These are phyloP conservation scores for Metschnikowia cerradonensis DNA, from an alignment of 805 yeast genomes.

Conservation along the genomic window DNA sequence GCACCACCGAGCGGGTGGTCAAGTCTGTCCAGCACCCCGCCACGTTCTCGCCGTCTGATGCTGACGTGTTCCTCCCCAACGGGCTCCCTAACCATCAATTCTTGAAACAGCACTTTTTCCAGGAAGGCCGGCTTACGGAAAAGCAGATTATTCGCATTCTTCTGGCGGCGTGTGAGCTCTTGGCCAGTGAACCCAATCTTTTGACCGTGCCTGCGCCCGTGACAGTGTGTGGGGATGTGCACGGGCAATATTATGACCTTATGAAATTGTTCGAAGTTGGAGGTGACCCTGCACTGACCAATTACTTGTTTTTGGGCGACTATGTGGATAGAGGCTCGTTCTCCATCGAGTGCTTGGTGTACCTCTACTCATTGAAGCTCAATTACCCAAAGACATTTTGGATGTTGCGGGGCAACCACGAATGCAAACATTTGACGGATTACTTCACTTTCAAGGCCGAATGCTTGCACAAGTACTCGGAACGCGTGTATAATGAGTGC, in stretches of 20 bases:
- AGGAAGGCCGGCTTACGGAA: slow-evolving; percentile 76
- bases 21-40: slow-evolving; percentile 64
- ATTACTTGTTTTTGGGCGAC: slow-evolving; percentile 85
- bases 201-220: slow-evolving; percentile 86
- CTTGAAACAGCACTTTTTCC: slow-evolving; percentile 65
- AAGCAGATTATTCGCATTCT: slow-evolving; percentile 69
- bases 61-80: slow-evolving; percentile 55
- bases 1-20: slow-evolving; percentile 57
- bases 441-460: slow-evolving; percentile 91
- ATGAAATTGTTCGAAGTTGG: slow-evolving; percentile 91
- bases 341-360: slow-evolving; percentile 76
- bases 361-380: slow-evolving; percentile 74
- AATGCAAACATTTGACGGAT: slow-evolving; percentile 86
- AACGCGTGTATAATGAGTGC: slow-evolving; percentile 63
- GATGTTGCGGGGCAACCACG: slow-evolving; percentile 92
- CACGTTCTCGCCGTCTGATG: slow-evolving; percentile 58
- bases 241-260: slow-evolving; percentile 90
- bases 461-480: slow-evolving; percentile 78
- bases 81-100: slow-evolving; percentile 73
- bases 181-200: slow-evolving; percentile 73
- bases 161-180: slow-evolving; percentile 55
- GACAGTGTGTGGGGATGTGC: slow-evolving; percentile 96
- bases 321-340: slow-evolving; percentile 94
- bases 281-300: slow-evolving; percentile 75
- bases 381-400: slow-evolving; percentile 70